These are phyloP conservation scores for Pachyrhizus erosus DNA, from an alignment of 306 rosid species.

Conservation along the genomic window DNA sequence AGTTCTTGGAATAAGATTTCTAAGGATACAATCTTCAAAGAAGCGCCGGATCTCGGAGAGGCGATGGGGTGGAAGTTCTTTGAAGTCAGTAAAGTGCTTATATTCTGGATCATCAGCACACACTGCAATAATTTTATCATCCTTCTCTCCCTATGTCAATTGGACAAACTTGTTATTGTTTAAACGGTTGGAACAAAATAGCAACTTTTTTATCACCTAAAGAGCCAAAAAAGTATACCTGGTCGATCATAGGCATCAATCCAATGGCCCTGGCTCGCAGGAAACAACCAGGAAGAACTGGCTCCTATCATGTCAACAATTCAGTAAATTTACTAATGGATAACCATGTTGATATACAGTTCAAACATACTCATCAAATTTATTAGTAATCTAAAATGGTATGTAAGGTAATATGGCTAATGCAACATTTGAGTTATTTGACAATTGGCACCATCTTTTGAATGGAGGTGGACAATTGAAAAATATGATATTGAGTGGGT, in stretches of 20 bases:
- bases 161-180: slow-evolving; percentile 14
- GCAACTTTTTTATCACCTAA: background rate
- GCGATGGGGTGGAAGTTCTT: slow-evolving; percentile 94
- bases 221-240: slow-evolving; percentile 61
- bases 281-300: slow-evolving; percentile 95
- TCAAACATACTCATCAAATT: slow-evolving; percentile 14
- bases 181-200: background rate
- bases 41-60: slow-evolving; percentile 89
- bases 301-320: slow-evolving; percentile 70
- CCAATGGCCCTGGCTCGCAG: slow-evolving; percentile 94
- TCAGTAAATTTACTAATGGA: slow-evolving; percentile 8
- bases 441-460: background rate
- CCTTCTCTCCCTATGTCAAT: slow-evolving; percentile 83
- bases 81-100: slow-evolving; percentile 76
- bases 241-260: slow-evolving; percentile 99
- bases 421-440: slow-evolving; percentile 1
- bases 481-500: background rate
- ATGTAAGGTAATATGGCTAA: background rate
- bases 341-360: slow-evolving; percentile 14
- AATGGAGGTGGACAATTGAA: background rate
- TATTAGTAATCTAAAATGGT: background rate
- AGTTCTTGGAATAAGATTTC: background rate
- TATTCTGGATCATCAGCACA: slow-evolving; percentile 99
- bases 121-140: slow-evolving; percentile 97
- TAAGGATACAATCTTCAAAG: slow-evolving; percentile 97